Percentiles rank a stretch among this genome's conserved stretches.
Evolutionary conservation across 371 early-diverging fungal genomes (phyloP).

Genomic region (Mortierella sp.): DNA sequence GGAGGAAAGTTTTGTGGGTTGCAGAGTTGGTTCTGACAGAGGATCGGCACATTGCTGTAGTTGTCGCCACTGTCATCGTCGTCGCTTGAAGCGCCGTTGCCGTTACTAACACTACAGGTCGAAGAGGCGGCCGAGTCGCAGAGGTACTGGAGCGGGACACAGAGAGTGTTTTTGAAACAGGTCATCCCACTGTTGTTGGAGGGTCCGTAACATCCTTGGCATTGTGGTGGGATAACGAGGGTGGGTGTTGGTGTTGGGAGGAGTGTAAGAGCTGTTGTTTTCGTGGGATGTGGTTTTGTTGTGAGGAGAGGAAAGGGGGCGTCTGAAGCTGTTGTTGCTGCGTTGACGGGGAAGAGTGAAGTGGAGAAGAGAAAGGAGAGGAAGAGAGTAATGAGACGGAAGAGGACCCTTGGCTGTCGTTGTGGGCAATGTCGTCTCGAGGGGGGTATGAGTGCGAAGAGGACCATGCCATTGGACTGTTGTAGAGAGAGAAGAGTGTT

Average conservation of each 20-base stretch:
- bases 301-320: too few species aligned
- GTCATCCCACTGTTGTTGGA: background rate
- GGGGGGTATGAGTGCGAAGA: background rate
- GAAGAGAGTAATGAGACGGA: constrained; percentile 32
- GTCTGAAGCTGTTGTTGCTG: background rate
- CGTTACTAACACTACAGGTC: background rate
- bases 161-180: constrained; percentile 23
- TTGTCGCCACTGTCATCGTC: background rate
- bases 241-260: constrained; percentile 10
- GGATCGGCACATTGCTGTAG: background rate
- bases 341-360: constrained; percentile 66
- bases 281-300: background rate
- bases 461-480: constrained; percentile 13
- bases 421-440: too few species aligned
- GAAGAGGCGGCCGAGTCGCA: background rate
- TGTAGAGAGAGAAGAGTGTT: background rate
- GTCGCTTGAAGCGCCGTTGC: background rate
- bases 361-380: constrained; percentile 30
- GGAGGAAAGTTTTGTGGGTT: background rate
- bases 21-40: constrained; percentile 6
- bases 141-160: constrained; percentile 11
- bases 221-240: constrained; percentile 3
- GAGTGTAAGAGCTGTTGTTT: background rate
- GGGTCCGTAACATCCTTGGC: constrained; percentile 11
- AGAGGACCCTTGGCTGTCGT: background rate